Evolutionary conservation across 73 alveolate species (phyloP), one percentile per base, ranked within the genome.

Genomic region (Uronychia binucleata): DNA sequence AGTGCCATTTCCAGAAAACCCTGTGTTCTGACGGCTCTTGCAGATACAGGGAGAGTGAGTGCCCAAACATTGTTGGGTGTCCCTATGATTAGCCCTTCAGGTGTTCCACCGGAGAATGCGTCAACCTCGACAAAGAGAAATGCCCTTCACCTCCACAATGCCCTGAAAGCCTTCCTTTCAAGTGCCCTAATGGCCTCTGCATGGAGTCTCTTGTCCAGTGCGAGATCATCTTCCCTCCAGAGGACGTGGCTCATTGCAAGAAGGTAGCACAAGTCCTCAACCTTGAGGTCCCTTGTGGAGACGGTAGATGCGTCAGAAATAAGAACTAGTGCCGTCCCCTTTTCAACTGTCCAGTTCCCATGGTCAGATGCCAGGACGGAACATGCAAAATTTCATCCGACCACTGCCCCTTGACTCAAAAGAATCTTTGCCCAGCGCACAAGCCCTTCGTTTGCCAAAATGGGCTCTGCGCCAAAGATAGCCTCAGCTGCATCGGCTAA

Each of bases 251-350:
- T 8, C 5, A 1, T 5, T 75, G 81, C 58, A 75, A 26, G 58
- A 1, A 78, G 31, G 27, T 26, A 46, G 5, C 1, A 1, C 5
- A 1, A 26, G 25, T 26, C 28, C 28, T 26, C 27, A 75, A 75
- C 27, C 28, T 1, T 89, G 83, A 80, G 33, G 92, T 91, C 29
- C 90, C 94, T 34, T 94, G 98, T 82, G 98, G 96, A 5, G 94
- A 94, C 86, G 98, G 98, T 31, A 60, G 60, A 32, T 91, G 94
- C 78, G 97, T 88, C 5, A 34, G 27, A 74, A 75, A 87, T 30
- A 85, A 77, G 33, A 96, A 94, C 25, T 93, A 94, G 86, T 94
- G 98, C 75, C 77, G 88, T 75, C 94, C 96, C 34, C 83, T 91
- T 33, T 86, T 83, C 75, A 81, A 57, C 33, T 94, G 98, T 83